A percentile compares a stretch with the other conserved stretches of the same genome.
These are phyloP conservation scores for Friedmanniomyces simplex DNA, from an alignment of 495 filamentous ascomycete genomes.

Conservation along the genomic window DNA sequence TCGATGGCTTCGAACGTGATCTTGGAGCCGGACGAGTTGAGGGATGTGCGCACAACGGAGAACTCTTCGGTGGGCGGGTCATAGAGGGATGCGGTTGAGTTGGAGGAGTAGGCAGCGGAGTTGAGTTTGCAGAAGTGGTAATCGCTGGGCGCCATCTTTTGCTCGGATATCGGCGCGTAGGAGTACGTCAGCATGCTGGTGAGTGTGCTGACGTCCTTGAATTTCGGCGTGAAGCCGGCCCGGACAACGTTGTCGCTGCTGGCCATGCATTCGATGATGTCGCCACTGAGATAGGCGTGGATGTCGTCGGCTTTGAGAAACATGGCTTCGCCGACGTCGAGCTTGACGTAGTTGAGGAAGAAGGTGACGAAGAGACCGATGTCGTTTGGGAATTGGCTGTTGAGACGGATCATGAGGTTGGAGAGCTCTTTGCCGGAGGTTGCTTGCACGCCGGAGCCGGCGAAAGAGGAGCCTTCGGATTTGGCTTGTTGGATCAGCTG, in stretches of 20 bases:
- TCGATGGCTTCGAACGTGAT: constrained; percentile 77
- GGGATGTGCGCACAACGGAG: constrained; percentile 70
- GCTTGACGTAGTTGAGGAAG: constrained; percentile 71
- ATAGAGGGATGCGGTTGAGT: constrained; percentile 60
- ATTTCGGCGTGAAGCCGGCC: constrained; percentile 94
- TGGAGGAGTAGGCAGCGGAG: constrained; percentile 62
- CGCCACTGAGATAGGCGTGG: constrained; percentile 89
- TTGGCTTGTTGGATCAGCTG: constrained; percentile 63
- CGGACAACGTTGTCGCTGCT: constrained; percentile 95
- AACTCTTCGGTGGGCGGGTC: constrained; percentile 97
- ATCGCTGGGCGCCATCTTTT: constrained; percentile 77
- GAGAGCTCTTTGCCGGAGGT: constrained; percentile 59
- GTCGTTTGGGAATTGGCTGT: constrained; percentile 66
- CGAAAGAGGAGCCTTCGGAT: constrained; percentile 49
- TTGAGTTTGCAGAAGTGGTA: constrained; percentile 79
- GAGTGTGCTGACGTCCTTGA: constrained; percentile 90
- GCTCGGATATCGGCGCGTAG: constrained; percentile 84
- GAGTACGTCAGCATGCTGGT: constrained; percentile 87
- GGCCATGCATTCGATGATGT: constrained; percentile 99
- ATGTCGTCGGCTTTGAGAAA: constrained; percentile 95
- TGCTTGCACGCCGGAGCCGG: constrained; percentile 48
- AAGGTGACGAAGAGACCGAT: constrained; percentile 71
- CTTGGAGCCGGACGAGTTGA: constrained; percentile 61
- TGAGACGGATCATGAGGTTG: constrained; percentile 61
- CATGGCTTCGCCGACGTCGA: constrained; percentile 84